Evolutionary conservation across 208 protist genomes (phyloP), one percentile per base, ranked within the genome.

Genomic region (Kentomonas sorsogonicus): DNA sequence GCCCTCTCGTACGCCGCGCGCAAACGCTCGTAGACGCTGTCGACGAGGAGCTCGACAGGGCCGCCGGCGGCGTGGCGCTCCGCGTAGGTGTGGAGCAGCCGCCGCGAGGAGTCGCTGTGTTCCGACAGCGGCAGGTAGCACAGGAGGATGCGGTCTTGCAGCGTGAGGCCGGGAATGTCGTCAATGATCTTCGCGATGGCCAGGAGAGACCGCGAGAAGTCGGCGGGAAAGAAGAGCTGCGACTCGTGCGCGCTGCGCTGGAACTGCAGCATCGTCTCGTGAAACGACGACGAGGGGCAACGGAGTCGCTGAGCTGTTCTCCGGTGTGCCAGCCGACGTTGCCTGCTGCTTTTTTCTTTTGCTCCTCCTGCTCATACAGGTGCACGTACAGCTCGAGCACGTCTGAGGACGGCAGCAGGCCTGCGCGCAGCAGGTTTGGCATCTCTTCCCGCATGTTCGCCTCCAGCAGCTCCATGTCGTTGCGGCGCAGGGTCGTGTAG

Each of bases 81-180:
- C 11, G 82, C 86, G 51, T 79, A 93, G 3, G 18, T 50, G 16
- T 62, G 44, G 11, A 93, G 63, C 13, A 88, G 68, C 20, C 60
- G 44, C 41, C 78, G 58, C 29, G 71, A 75, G 18, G 74, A 72
- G 6, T 66, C 50, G 53, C 69, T 73, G 26, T 36, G 67, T 30
- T 81, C 78, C 60, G 64, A 85, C 10, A 90, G 50, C n/a, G 86
- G 86, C n/a, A 86, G 52, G 40, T 81, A 90, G 57, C 79, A 88
- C 36, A 93, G 90, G n/a, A 87, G 38, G 54, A 87, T 79, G 27
- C 77, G 72, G 62, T 93, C 82, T 3, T 26, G 51, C 20, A 90
- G 66, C 6, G 69, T 29, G 16, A 93, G 74, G 11, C 26, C 74
- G 1, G 26, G 22, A 1, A 91, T 67, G 1, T 59, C 44, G 25